phyloP scores from a whole-genome alignment of 1,284 basidiomycete genomes.

The Cerrena zonata region DNA sequence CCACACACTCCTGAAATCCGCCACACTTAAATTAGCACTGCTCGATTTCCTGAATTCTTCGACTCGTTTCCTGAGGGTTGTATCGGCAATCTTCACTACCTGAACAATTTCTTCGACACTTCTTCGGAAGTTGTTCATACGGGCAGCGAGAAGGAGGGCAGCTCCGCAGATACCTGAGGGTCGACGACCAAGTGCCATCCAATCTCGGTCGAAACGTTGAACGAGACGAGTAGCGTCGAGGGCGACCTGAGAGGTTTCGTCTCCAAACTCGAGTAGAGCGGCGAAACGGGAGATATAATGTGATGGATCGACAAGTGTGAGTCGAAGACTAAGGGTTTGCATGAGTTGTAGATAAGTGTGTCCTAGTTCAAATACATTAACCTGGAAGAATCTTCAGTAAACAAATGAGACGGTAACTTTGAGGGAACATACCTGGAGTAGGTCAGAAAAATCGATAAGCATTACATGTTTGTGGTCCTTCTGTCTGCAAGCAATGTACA shows the following conservation, averaged over 20 bases:
- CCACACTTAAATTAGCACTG: slow-evolving; percentile 79
- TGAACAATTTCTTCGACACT: slow-evolving; percentile 94
- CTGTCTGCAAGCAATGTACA: slow-evolving; percentile 91
- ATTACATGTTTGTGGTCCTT: slow-evolving; percentile 89
- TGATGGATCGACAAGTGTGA: slow-evolving; percentile 91
- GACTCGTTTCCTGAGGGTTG: slow-evolving; percentile 88
- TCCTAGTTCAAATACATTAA: slow-evolving; percentile 97
- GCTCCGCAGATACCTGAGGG: slow-evolving; percentile 98
- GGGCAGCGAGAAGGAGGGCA: slow-evolving; percentile 87
- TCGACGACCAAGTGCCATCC: slow-evolving; percentile 92
- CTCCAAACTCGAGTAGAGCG: slow-evolving; percentile 93
- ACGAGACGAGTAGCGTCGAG: slow-evolving; percentile 92
- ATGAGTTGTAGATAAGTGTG: slow-evolving; percentile 94
- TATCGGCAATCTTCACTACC: slow-evolving; percentile 96
- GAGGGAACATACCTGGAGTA: slow-evolving; percentile 63
- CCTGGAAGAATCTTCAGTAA: slow-evolving; percentile 43
- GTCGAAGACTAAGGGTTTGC: slow-evolving; percentile 79
- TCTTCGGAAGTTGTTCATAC: slow-evolving; percentile 96
- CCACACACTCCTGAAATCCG: slow-evolving; percentile 90
- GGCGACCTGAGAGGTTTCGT: slow-evolving; percentile 87
- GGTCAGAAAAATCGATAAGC: slow-evolving; percentile 96
- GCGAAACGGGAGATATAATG: slow-evolving; percentile 97
- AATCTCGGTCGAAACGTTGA: slow-evolving; percentile 91
- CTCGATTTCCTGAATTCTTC: slow-evolving; percentile 92
- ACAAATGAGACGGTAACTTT: background rate